phyloP scores from a whole-genome alignment of 1,284 basidiomycete species.

The Farysia itapuensis region DNA sequence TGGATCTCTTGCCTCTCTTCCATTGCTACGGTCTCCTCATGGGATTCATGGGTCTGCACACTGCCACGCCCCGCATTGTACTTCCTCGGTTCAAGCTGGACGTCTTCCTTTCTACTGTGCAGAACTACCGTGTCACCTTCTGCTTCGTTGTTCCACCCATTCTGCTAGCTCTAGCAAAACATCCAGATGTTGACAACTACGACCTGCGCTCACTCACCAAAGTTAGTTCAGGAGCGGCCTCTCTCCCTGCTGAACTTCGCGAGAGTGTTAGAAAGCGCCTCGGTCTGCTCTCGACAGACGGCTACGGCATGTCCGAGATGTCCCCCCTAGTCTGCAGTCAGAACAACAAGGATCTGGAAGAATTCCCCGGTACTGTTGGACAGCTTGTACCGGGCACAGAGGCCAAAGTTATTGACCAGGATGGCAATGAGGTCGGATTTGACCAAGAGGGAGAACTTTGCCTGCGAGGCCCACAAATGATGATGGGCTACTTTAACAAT shows the following conservation, averaged over 20 bases:
- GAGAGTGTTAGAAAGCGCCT: constrained; percentile 40
- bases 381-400: constrained; percentile 49
- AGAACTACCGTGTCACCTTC: constrained; percentile 50
- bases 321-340: constrained; percentile 54
- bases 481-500: constrained; percentile 56
- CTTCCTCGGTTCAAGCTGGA: constrained; percentile 49
- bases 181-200: constrained; percentile 46
- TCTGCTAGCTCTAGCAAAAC: constrained; percentile 51
- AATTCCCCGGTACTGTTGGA: constrained; percentile 42
- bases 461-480: constrained; percentile 56
- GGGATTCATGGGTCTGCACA: constrained; percentile 51
- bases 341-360: constrained; percentile 40
- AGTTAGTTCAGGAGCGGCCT: constrained; percentile 53
- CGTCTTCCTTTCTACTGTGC: constrained; percentile 43
- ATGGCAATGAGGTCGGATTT: constrained; percentile 35
- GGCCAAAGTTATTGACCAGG: constrained; percentile 43
- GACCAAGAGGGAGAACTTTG: constrained; percentile 52
- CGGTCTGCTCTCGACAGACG: constrained; percentile 50
- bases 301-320: constrained; percentile 59
- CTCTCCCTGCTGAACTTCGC: constrained; percentile 41
- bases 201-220: constrained; percentile 46
- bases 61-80: constrained; percentile 48
- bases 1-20: constrained; percentile 54
- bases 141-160: constrained; percentile 58
- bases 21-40: constrained; percentile 58